These are phyloP conservation scores for Lactarius tabidus DNA, from an alignment of 768 basidiomycete genomes.

Conservation along the genomic window DNA sequence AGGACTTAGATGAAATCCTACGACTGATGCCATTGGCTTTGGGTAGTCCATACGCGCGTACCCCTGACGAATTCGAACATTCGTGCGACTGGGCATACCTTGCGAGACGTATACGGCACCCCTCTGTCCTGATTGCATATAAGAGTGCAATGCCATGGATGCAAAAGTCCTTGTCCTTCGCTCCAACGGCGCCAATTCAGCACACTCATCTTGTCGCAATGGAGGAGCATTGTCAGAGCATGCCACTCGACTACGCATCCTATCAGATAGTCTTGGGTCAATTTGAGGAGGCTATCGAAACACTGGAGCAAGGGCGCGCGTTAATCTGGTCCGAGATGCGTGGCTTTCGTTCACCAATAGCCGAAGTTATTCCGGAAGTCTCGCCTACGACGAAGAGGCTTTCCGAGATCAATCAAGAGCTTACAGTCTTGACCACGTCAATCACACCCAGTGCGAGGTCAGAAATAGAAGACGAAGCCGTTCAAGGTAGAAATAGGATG, in stretches of 20 bases:
- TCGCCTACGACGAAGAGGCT: too few relatives aligned
- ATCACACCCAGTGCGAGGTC: too few relatives aligned
- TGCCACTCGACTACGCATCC: constrained; percentile 3
- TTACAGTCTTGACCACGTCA: neutral
- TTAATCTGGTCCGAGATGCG: too few relatives aligned
- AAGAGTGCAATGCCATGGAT: neutral
- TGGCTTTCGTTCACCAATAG: too few relatives aligned
- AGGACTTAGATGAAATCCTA: neutral
- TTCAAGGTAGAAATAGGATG: neutral
- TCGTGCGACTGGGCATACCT: neutral
- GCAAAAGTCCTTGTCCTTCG: neutral
- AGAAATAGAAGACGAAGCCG: neutral
- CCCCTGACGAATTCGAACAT: neutral
- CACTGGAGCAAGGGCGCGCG: neutral
- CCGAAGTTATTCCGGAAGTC: too few relatives aligned
- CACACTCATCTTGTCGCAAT: neutral
- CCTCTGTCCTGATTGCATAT: neutral
- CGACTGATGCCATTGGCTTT: neutral
- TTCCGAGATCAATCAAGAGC: too few relatives aligned
- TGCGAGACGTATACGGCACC: neutral
- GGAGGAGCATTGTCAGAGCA: neutral
- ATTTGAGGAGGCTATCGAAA: neutral
- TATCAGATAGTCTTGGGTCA: neutral
- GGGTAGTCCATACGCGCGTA: neutral
- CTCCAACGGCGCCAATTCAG: neutral